Conservation (phyloP, 345 rosid species). For the Corymbia maculata region DNA sequence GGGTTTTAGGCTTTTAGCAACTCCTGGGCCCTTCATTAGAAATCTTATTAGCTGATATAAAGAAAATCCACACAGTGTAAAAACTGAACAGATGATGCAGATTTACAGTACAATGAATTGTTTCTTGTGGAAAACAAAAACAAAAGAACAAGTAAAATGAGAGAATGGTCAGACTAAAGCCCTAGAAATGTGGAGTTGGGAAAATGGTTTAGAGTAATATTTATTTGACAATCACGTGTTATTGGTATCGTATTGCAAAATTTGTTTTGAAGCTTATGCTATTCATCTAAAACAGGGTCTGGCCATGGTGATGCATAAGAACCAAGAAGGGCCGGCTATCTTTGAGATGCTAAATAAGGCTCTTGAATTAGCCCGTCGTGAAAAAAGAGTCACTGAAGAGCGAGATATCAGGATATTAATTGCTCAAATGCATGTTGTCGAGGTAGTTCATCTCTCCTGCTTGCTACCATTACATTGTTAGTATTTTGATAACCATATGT, state of each 20-base stretch:
- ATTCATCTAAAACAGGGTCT: slow-evolving; percentile 43
- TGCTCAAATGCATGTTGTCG: slow-evolving; percentile 79
- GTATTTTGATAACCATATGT: neutral
- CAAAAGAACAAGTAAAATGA: neutral
- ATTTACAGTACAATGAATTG: neutral
- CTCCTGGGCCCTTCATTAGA: neutral
- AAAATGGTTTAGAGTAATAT: neutral
- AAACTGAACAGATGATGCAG: neutral
- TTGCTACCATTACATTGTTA: neutral
- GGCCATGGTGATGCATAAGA: slow-evolving; percentile 91
- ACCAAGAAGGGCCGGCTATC: slow-evolving; percentile 60
- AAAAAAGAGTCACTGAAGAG: slow-evolving; percentile 63
- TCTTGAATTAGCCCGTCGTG: slow-evolving; percentile 42
- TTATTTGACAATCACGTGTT: neutral
- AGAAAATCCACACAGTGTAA: neutral
- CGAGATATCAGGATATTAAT: slow-evolving; percentile 72
- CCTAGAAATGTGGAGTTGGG: neutral
- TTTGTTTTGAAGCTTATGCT: neutral
- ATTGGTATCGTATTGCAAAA: neutral
- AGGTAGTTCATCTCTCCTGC: slow-evolving; percentile 33
- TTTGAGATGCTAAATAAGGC: slow-evolving; percentile 78
- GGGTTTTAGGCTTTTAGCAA: neutral
- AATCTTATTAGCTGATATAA: neutral
- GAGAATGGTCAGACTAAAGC: neutral
- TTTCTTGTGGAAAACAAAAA: neutral